These are phyloP conservation scores for Polytolypa hystricis DNA, from an alignment of 2,329 filamentous ascomycete species.

Conservation along the genomic window DNA sequence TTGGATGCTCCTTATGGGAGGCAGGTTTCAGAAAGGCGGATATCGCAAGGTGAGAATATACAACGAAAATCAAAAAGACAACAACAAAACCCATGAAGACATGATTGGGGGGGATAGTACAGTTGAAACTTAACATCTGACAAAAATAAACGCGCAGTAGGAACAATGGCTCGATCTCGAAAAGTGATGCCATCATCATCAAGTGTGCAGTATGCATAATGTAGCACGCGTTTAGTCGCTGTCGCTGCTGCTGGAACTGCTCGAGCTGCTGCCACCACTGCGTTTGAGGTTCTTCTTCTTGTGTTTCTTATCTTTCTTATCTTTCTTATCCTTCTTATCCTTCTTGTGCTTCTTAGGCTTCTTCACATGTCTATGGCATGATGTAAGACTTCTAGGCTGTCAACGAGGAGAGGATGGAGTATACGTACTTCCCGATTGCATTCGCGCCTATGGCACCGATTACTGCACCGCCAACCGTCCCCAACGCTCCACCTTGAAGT, in stretches of 20 bases:
- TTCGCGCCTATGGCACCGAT: slow-evolving; percentile 24
- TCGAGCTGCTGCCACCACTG: slow-evolving; percentile 16
- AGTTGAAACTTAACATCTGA: too few relatives aligned
- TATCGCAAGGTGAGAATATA: too few relatives aligned
- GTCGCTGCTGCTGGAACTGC: slow-evolving; percentile 11
- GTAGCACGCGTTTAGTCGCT: slow-evolving; percentile 11
- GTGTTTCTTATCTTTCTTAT: slow-evolving; percentile 15
- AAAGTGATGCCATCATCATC: too few relatives aligned
- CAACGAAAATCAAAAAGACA: too few relatives aligned
- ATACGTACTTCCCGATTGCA: slow-evolving; percentile 19
- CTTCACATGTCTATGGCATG: slow-evolving; percentile 1
- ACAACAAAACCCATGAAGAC: too few relatives aligned
- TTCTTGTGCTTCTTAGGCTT: slow-evolving; percentile 17
- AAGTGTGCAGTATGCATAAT: too few relatives aligned
- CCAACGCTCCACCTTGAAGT: slow-evolving; percentile 23
- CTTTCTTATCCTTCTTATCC: slow-evolving; percentile 18
- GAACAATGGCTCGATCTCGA: too few relatives aligned
- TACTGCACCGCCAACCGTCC: slow-evolving; percentile 23
- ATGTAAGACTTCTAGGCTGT: too few relatives aligned
- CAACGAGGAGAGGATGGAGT: background rate
- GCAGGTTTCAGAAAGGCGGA: too few relatives aligned
- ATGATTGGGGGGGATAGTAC: too few relatives aligned
- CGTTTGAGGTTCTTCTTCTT: slow-evolving; percentile 10
- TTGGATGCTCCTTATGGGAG: too few relatives aligned
- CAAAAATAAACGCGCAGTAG: too few relatives aligned